Evolutionary conservation across 202 grass and related monocot species (phyloP), one percentile per base, ranked within the genome.

Genomic region (Setaria italica): DNA sequence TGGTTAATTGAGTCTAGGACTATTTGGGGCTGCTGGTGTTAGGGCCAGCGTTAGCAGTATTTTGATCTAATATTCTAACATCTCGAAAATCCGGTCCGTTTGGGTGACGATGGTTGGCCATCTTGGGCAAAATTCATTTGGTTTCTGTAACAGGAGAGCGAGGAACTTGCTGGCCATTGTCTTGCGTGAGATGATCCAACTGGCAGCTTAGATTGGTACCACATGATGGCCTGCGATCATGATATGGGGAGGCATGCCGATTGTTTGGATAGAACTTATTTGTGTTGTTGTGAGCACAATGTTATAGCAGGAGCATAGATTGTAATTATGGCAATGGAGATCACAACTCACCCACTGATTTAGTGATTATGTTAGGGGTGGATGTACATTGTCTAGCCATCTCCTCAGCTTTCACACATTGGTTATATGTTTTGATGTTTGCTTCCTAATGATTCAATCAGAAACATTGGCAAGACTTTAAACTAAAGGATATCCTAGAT

Each of bases 1-100:
- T 19, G 41, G 48, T 75, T 71, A n/a, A 67, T 80, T 54, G 41
- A 73, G 69, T 84, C 76, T 59, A 39, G 7, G 29, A 21, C 63
- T 72, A 21, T 13, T 68, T 48, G 70, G 58, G 75, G 41, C 17
- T 11, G 17, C 11, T 19, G 37, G 33, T 30, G 70, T 50, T 50
- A 70, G 47, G 21, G 2, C n/a, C 20, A n/a, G 67, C 30, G 35
- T 6, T 19, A 16, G 5, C 19, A 63, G 14, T 14, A 16, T 66
- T 66, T 66, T 43, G 67, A 42, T 82, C 5, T 16, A 62, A 11
- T 54, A 53, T 41, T 54, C 15, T 54, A 63, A 9, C 54, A 25
- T 82, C 59, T 16, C 19, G 1, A 20, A 41, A 79, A 72, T 62
- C 45, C 0, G 35, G 45, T 41, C 21, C 69, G 11, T 34, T 47